Conservation (phyloP, 2,329 filamentous ascomycete genomes). For the Gremmenia infestans region DNA sequence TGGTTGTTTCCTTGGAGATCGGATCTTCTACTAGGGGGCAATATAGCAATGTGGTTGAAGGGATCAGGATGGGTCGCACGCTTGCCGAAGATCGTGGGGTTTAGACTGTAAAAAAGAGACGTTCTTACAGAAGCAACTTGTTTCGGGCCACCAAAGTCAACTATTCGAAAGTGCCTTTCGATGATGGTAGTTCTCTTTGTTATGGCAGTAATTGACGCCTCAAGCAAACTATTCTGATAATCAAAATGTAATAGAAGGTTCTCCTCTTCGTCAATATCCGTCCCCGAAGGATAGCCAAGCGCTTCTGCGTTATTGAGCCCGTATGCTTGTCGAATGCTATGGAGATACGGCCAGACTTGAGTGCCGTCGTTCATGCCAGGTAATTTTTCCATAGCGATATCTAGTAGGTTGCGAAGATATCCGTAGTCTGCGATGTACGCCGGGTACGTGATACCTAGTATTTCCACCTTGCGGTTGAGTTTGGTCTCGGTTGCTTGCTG, state of each 20-base stretch:
- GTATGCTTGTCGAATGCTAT: background rate
- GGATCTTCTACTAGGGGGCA: no score
- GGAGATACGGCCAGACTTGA: background rate
- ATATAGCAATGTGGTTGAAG: no score
- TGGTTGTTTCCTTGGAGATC: no score
- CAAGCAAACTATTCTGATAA: background rate
- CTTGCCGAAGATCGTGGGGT: no score
- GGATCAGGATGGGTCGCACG: no score
- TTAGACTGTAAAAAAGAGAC: background rate
- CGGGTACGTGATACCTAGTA: background rate
- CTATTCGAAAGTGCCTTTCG: background rate
- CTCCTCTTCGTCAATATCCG: background rate
- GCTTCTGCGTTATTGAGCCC: background rate
- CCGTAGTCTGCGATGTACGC: background rate
- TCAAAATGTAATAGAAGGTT: conserved; percentile 1
- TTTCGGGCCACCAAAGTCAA: background rate
- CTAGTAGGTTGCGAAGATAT: background rate
- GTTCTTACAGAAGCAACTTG: background rate
- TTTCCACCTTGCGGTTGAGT: background rate
- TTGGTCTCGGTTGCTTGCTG: background rate
- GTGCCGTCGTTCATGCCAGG: background rate
- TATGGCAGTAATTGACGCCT: background rate
- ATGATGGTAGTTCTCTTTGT: background rate
- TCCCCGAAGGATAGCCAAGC: background rate
- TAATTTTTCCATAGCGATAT: background rate